Evolutionary conservation across 169 alveolate genomes (phyloP).

Genomic region (Ichthyophthirius multifiliis): DNA sequence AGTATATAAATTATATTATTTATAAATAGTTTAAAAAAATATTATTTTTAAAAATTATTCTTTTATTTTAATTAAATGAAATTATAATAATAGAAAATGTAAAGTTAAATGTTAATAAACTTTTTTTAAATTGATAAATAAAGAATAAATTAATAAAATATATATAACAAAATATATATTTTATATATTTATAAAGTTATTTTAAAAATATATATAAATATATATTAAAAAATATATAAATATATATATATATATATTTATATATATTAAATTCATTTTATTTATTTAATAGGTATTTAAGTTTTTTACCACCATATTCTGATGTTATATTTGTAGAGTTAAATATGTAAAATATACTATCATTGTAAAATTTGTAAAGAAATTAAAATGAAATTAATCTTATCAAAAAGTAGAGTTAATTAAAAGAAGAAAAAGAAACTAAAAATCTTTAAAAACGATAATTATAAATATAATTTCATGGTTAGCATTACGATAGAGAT

Average conservation of each 20-base stretch:
- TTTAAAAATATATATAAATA: background rate
- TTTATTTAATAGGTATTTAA: background rate
- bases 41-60: too few species aligned
- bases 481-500: background rate
- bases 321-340: constrained; percentile 15
- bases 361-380: background rate
- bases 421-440: background rate
- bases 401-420: background rate
- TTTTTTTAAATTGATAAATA: background rate
- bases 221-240: background rate
- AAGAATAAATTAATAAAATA: background rate
- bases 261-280: background rate
- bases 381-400: background rate
- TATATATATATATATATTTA: background rate
- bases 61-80: too few species aligned
- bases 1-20: too few species aligned
- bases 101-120: too few species aligned
- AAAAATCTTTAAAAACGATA: background rate
- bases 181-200: background rate
- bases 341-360: background rate
- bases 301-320: constrained; percentile 12
- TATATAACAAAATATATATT: background rate
- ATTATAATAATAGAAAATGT: too few species aligned
- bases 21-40: too few species aligned
- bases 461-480: background rate